A percentile compares a stretch with the other conserved stretches of the same genome.
phyloP scores from a whole-genome alignment of 1,284 basidiomycete genomes.

The Sanguinoderma infundibulare region DNA sequence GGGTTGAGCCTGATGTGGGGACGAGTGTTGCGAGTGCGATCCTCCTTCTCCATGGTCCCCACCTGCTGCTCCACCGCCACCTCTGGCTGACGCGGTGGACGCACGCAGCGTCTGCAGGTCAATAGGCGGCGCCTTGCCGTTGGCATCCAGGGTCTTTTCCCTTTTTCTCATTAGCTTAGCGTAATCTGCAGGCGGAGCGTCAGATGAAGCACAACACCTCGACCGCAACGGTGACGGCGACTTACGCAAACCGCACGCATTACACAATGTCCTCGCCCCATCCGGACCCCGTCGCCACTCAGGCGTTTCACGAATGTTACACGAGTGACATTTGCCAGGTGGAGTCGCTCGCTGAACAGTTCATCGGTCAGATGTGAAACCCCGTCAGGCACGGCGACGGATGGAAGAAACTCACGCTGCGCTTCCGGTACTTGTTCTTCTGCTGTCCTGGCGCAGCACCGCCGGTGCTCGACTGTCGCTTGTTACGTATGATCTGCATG shows the following conservation, averaged over 20 bases:
- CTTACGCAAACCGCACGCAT: slow-evolving; percentile 82
- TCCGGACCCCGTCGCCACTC: slow-evolving; percentile 84
- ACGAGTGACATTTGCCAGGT: slow-evolving; percentile 83
- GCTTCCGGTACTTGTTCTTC: slow-evolving; percentile 80
- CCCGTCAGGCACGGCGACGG: slow-evolving; percentile 26
- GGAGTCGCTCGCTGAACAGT: slow-evolving; percentile 70
- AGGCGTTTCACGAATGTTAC: slow-evolving; percentile 83
- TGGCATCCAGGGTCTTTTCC: slow-evolving; percentile 59
- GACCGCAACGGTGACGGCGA: slow-evolving; percentile 28
- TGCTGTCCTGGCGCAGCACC: slow-evolving; percentile 43
- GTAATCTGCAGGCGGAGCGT: slow-evolving; percentile 54
- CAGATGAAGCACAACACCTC: slow-evolving; percentile 16
- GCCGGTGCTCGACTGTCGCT: slow-evolving; percentile 64
- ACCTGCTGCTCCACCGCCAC: slow-evolving; percentile 15
- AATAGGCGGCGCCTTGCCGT: slow-evolving; percentile 58
- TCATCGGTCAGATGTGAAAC: slow-evolving; percentile 33
- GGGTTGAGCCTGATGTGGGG: slow-evolving; percentile 22
- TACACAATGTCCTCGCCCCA: slow-evolving; percentile 79
- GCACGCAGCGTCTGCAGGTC: slow-evolving; percentile 76
- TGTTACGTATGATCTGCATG: slow-evolving; percentile 80
- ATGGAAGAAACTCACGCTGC: slow-evolving; percentile 63
- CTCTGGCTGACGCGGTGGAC: slow-evolving; percentile 60
- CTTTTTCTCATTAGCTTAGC: slow-evolving; percentile 79
- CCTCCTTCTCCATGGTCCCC: slow-evolving; percentile 25
- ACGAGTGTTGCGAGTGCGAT: slow-evolving; percentile 21